Conservation (phyloP, 2,329 filamentous ascomycete species). For the Colletotrichum melonis region DNA sequence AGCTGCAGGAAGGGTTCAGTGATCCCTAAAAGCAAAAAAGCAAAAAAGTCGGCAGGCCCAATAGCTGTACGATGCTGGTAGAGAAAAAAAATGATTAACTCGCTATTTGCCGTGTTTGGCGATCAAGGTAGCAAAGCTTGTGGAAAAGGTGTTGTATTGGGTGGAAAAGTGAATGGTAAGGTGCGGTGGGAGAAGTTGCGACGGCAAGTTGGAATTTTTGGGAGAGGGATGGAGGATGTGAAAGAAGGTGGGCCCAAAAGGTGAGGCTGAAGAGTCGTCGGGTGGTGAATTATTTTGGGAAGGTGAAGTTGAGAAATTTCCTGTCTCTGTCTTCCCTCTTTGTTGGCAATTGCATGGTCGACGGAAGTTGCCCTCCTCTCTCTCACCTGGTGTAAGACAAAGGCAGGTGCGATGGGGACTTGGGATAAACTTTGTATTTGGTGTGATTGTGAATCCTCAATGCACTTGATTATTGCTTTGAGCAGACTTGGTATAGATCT, state of each 20-base stretch:
- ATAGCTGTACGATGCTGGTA: too few species aligned
- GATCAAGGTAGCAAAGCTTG: not conserved
- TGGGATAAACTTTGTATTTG: not conserved
- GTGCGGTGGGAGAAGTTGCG: too few species aligned
- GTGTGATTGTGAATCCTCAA: too few species aligned
- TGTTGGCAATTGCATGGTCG: not conserved
- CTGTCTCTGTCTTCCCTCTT: not conserved
- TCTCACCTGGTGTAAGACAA: not conserved
- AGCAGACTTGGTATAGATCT: too few species aligned
- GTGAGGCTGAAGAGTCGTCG: not conserved
- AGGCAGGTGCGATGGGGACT: not conserved
- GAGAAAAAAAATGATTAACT: too few species aligned
- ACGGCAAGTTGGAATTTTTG: too few species aligned
- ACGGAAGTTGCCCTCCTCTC: too few species aligned
- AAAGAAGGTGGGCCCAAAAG: not conserved
- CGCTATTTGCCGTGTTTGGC: not conserved
- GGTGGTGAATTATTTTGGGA: not conserved
- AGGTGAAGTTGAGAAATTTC: not conserved
- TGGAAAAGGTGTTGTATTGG: not conserved
- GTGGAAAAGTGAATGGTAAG: not conserved
- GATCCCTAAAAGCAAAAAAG: not conserved
- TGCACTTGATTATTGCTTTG: too few species aligned
- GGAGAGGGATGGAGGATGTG: too few species aligned
- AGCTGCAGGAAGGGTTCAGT: too few species aligned
- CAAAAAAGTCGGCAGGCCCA: too few species aligned